Percentiles rank a stretch among this genome's conserved stretches.
phyloP scores from a whole-genome alignment of 2,329 filamentous ascomycete genomes.

The Penicillium sp. region DNA sequence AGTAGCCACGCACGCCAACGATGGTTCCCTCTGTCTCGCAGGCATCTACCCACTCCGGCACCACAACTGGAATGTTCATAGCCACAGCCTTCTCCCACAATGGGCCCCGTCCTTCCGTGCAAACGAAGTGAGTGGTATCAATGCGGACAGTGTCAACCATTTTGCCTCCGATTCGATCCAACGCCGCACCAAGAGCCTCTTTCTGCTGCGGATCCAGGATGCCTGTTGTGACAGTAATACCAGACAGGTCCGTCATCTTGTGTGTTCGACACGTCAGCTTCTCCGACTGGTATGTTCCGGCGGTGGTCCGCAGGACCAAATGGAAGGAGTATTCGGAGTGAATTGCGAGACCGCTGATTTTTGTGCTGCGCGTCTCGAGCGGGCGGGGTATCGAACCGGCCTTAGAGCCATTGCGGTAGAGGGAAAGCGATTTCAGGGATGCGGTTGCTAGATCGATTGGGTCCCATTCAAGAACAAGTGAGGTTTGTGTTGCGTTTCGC shows the following conservation, averaged over 20 bases:
- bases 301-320: constrained; percentile 83
- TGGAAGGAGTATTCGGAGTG: constrained; percentile 97
- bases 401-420: constrained; percentile 96
- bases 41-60: constrained; percentile 96
- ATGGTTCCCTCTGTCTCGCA: constrained; percentile 92
- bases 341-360: constrained; percentile 93
- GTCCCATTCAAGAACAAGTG: constrained; percentile 96
- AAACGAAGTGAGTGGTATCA: constrained; percentile 98
- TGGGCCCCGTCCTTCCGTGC: constrained; percentile 83
- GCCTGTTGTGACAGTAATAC: constrained; percentile 90
- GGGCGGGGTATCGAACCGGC: constrained; percentile 91
- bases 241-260: constrained; percentile 96
- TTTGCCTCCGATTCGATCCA: constrained; percentile 89
- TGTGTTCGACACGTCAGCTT: constrained; percentile 85
- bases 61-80: constrained; percentile 95
- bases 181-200: constrained; percentile 70
- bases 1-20: constrained; percentile 91
- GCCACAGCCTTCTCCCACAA: constrained; percentile 96
- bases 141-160: constrained; percentile 87
- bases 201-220: constrained; percentile 71
- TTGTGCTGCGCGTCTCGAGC: constrained; percentile 85
- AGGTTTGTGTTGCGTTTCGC: constrained; percentile 97
- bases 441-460: constrained; percentile 90
- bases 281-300: constrained; percentile 81
- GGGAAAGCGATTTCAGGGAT: constrained; percentile 80